Base-by-base conservation (phyloP, 345 rosid species). In the Brassica rapa region DNA sequence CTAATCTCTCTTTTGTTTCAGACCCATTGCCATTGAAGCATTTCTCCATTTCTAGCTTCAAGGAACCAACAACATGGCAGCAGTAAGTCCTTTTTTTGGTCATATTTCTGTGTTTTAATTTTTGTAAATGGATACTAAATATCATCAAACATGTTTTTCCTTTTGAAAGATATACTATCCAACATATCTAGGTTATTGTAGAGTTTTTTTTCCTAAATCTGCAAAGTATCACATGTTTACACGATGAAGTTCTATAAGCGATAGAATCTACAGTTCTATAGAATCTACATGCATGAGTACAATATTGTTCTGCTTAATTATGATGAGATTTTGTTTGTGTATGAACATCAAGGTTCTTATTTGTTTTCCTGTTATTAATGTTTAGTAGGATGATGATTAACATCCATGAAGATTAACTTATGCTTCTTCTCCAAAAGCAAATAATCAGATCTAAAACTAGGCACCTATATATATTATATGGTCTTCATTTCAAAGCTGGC, bases 11-110 rank as follows among this genome's bases (percentile, higher is more conserved):
- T 76, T 11, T 68, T 68, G 2, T 32, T 39, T 62, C 25, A 41
- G 14, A 70, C 14, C 23, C 61, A 59, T 56, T 33, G 53, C 23
- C 61, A 59, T 56, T 33, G 53, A 63, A 70, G 46, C 62, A 23
- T 11, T 53, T 80, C 71, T 70, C 59, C 55, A 56, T 75, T 65
- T 70, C 66, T 70, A 14, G 68, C 69, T 79, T 3, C 74, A 16
- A 5, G 56, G 68, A 29, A 62, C 63, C 62, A 39, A 41, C 25
- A 74, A 37, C 51, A 80, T 80, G 83, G 41, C 75, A 62, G 75
- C 79, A 75, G 80, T 80, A 80, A 64, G 83, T 63, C 35, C 6
- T 0, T 12, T 57, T 16, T 16, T 12, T 10, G 14, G 8, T 35
- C 61, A 8, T 68, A 15, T 9, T 27, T 63, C 5, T 43, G 10